Evolutionary conservation across 805 yeast species (phyloP), one percentile per base, ranked within the genome.

Genomic region (Pichia exigua): DNA sequence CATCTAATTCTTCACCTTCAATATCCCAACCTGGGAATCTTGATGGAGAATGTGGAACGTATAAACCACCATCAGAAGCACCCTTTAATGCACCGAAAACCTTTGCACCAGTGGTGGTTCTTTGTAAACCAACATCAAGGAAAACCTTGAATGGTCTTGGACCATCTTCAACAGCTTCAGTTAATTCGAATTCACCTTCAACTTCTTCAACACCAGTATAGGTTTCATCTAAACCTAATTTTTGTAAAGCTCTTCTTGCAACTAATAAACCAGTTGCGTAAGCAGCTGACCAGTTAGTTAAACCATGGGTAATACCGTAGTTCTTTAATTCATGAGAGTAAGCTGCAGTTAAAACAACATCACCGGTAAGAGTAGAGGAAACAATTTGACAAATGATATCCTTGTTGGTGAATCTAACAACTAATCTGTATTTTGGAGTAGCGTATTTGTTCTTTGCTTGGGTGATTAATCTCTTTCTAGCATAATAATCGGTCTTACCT

Each of bases 11-110:
- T 82, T 94, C 96, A 68, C 85, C 71, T 82, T 94, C 99, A 69
- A 92, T 88, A 77, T 94, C 99, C 95, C 92, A 94, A 81, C 99
- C 99, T 78, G 99, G 99, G 96, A 91, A 94, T 86, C 99, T 91
- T 84, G 91, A 91, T 73, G 96, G 87, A 67, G 96, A 89, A 91
- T 94, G 99, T 66, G 99, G 99, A 73, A 94, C 81, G 91, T 87
- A 89, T 70, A 94, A 82, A 69, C 99, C 99, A 87, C 99, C 99
- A 75, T 94, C 99, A 61, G 98, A 92, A 71, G 99, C 99, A 87
- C 99, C 99, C 86, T 94, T 94, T 72, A 94, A 81, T 72, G 94
- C 97, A 88, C 98, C 99, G 71, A 94, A 94, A 75, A 94, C 83
- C 79, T 96, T 88, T 73, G 98, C 97, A 89, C 99, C 99, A 70